Percentiles rank a stretch among this genome's conserved stretches.
Conservation (phyloP, 331 rosid genomes). For the Rosa hybrid region DNA sequence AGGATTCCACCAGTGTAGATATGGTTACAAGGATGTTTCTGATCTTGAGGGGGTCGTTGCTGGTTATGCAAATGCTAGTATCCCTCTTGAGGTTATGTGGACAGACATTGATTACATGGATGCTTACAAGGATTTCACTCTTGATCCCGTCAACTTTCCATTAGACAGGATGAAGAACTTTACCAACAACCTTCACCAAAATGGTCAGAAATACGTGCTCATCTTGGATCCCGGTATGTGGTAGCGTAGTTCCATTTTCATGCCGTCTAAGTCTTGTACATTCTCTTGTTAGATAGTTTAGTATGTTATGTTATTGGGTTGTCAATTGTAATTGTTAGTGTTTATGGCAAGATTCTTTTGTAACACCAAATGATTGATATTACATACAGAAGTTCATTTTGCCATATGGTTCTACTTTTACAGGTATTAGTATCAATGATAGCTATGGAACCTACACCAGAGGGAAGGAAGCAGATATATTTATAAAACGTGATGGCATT, state of each 20-base stretch:
- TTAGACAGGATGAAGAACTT: slow-evolving; percentile 53
- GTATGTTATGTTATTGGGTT: not conserved
- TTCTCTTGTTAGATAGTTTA: not conserved
- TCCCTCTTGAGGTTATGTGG: slow-evolving; percentile 93
- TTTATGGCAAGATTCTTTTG: not conserved
- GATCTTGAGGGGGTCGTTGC: slow-evolving; percentile 64
- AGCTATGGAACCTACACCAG: slow-evolving; percentile 54
- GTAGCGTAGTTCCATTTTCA: not conserved
- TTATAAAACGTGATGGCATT: slow-evolving; percentile 58
- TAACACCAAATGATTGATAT: not conserved
- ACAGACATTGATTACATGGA: slow-evolving; percentile 95
- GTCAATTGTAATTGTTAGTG: no score
- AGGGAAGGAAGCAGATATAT: slow-evolving; percentile 65
- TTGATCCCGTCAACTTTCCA: slow-evolving; percentile 85
- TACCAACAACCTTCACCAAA: slow-evolving; percentile 58
- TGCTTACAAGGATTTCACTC: slow-evolving; percentile 80
- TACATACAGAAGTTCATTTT: no score
- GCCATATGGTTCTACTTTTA: not conserved
- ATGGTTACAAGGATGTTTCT: slow-evolving; percentile 67
- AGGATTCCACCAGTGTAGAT: slow-evolving; percentile 91
- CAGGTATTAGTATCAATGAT: slow-evolving; percentile 67
- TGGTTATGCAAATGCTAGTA: slow-evolving; percentile 60
- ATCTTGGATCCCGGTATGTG: slow-evolving; percentile 73
- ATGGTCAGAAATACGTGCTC: slow-evolving; percentile 71
- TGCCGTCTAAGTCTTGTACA: not conserved